Conservation (phyloP, 2,329 filamentous ascomycete species). For the Trichoderma polysporum region DNA sequence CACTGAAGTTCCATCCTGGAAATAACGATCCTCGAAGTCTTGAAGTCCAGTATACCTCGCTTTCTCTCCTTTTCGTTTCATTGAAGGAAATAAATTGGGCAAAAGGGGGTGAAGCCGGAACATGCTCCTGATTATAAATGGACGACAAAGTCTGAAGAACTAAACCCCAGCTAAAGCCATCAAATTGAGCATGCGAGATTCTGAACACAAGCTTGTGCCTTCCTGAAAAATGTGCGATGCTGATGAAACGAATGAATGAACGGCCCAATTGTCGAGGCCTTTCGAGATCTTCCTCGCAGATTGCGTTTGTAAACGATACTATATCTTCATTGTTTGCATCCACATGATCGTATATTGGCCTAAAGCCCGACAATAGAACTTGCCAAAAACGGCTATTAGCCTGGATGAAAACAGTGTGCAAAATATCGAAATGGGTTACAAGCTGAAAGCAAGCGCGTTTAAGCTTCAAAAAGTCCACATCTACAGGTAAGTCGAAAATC, state of each 20-base stretch:
- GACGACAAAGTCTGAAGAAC: slow-evolving; percentile 10
- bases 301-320: not conserved
- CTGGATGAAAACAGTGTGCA: slow-evolving; percentile 13
- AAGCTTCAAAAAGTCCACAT: slow-evolving; percentile 7
- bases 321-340: slow-evolving; percentile 9
- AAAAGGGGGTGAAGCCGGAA: not conserved
- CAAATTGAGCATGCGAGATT: slow-evolving; percentile 19
- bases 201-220: slow-evolving; percentile 16
- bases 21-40: not conserved
- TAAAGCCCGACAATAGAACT: slow-evolving; percentile 9
- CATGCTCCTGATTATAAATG: not conserved
- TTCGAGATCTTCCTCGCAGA: slow-evolving; percentile 8
- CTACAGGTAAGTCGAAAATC: slow-evolving; percentile 11
- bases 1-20: not conserved
- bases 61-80: not conserved
- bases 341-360: not conserved
- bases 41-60: not conserved
- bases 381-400: slow-evolving; percentile 14
- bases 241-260: slow-evolving; percentile 8
- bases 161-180: slow-evolving; percentile 15
- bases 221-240: not conserved
- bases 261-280: slow-evolving; percentile 2
- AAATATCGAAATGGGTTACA: slow-evolving; percentile 9
- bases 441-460: not conserved
- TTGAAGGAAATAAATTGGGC: not conserved